Conservation (phyloP, 129 eudicot genomes). For the Helianthus annuus region HanXRQr2.0-SUNRISE NC_035443.2:1510501-1511000, state of each 20-base stretch:
- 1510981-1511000: constrained; percentile 99
- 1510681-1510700: constrained; percentile 99
- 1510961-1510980: constrained; percentile 95
- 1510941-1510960: constrained; percentile 91
- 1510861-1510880: constrained; percentile 94
- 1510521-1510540: constrained; percentile 90
- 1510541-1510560: constrained; percentile 99
- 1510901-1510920: constrained; percentile 77
- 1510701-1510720: constrained; percentile 98
- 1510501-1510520: constrained; percentile 97
- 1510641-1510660: constrained; percentile 90
- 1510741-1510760: constrained; percentile 90
- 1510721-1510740: constrained; percentile 79
- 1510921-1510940: constrained; percentile 98
- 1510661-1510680: constrained; percentile 95
- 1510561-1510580: constrained; percentile 99
- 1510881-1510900: constrained; percentile 90
- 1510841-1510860: constrained; percentile 61
- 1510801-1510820: constrained; percentile 87
- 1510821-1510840: constrained; percentile 70
- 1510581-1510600: constrained; percentile 97
- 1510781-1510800: constrained; percentile 95
- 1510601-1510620: constrained; percentile 98
- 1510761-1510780: constrained; percentile 56
- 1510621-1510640: constrained; percentile 96